phyloP scores from a whole-genome alignment of 2,329 filamentous ascomycete species.

The Ophiocordyceps robertsii region DNA sequence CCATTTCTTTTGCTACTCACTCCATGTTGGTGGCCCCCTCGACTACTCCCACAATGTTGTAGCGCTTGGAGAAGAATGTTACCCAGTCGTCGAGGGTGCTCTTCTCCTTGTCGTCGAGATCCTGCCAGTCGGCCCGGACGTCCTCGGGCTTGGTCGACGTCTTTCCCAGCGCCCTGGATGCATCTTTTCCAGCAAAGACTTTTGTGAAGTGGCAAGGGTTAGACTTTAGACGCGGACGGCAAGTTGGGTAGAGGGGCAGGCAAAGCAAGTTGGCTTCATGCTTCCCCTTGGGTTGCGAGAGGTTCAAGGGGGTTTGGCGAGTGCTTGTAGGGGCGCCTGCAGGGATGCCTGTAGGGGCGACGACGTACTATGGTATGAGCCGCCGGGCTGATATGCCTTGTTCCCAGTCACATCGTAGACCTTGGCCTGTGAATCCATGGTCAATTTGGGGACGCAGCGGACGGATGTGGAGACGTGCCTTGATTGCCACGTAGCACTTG shows the following conservation, averaged over 20 bases:
- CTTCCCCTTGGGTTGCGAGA: too few relatives aligned
- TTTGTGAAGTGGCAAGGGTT: not conserved
- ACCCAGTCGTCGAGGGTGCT: constrained; percentile 80
- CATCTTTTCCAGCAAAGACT: constrained; percentile 96
- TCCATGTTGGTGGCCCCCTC: constrained; percentile 46
- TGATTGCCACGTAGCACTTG: constrained; percentile 57
- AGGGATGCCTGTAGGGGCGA: too few relatives aligned
- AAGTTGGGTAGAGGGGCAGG: not conserved
- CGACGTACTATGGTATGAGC: constrained; percentile 68
- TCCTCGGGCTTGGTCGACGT: constrained; percentile 81
- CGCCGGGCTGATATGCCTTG: constrained; percentile 68
- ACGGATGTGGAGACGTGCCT: constrained; percentile 30
- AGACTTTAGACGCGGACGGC: not conserved
- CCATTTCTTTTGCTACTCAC: constrained; percentile 5
- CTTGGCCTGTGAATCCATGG: constrained; percentile 47
- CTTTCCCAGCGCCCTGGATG: constrained; percentile 78
- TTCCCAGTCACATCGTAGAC: constrained; percentile 93
- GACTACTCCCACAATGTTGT: constrained; percentile 71
- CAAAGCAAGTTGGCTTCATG: not conserved
- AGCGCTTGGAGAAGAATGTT: constrained; percentile 92
- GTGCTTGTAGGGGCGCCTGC: too few relatives aligned
- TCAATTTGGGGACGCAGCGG: not conserved
- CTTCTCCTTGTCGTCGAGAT: constrained; percentile 75
- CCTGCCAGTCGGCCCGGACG: constrained; percentile 68
- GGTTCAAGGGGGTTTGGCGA: too few relatives aligned